Percentiles rank a stretch among this genome's conserved stretches.
Conservation (phyloP, 2,329 filamentous ascomycete species). For the Cytospora piceae region DNA sequence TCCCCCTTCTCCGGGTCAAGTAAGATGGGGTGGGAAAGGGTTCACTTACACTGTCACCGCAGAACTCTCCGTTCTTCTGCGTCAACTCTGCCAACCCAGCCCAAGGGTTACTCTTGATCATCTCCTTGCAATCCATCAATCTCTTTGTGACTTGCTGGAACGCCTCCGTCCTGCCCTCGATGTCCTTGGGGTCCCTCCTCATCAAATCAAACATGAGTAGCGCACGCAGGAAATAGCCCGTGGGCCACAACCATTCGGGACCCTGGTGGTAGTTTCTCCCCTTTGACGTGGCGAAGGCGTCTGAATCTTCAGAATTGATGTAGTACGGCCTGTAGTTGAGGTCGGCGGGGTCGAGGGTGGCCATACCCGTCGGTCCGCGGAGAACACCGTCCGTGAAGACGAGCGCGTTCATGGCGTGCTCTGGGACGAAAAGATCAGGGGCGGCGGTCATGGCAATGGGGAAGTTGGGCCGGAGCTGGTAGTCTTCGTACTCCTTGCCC, state of each 20-base stretch:
- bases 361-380: slow-evolving; percentile 90
- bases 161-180: slow-evolving; percentile 76
- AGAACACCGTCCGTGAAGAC: slow-evolving; percentile 78
- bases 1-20: slow-evolving; percentile 24
- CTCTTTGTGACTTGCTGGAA: slow-evolving; percentile 93
- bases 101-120: slow-evolving; percentile 81
- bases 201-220: slow-evolving; percentile 87
- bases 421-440: slow-evolving; percentile 79
- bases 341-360: slow-evolving; percentile 89
- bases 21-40: slow-evolving; percentile 21
- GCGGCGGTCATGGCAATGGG: slow-evolving; percentile 94
- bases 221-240: slow-evolving; percentile 91
- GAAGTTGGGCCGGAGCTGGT: slow-evolving; percentile 93
- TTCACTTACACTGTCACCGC: slow-evolving; percentile 78
- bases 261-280: slow-evolving; percentile 98
- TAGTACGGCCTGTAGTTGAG: slow-evolving; percentile 95
- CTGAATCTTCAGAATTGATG: slow-evolving; percentile 90
- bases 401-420: slow-evolving; percentile 79
- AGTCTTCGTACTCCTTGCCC: slow-evolving; percentile 95
- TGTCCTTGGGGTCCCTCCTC: slow-evolving; percentile 59
- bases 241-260: slow-evolving; percentile 97
- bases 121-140: slow-evolving; percentile 80
- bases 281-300: slow-evolving; percentile 89
- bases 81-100: slow-evolving; percentile 91
- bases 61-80: slow-evolving; percentile 83